A percentile compares a stretch with the other conserved stretches of the same genome.
Conservation (phyloP, 129 eudicot genomes). For the Cynara cardunculus region DNA sequence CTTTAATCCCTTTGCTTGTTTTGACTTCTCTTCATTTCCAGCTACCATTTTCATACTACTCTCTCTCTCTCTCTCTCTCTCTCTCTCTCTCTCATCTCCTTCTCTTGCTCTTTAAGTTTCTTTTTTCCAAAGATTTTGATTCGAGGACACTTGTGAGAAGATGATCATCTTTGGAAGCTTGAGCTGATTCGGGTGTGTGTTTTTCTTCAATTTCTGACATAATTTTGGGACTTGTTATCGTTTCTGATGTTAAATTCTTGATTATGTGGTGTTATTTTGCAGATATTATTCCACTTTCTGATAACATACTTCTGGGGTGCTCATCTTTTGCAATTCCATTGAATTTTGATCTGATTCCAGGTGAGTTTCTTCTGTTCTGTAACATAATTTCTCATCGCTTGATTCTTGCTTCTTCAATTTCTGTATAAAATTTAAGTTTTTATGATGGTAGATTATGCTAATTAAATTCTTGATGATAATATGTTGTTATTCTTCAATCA, state of each 20-base stretch:
- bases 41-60: constrained; percentile 19
- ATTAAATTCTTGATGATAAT: not conserved
- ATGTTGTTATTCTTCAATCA: not conserved
- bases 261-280: not conserved
- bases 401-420: not conserved
- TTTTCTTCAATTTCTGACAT: not conserved
- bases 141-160: not conserved
- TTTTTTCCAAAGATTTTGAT: not conserved
- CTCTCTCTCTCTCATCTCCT: constrained; percentile 7
- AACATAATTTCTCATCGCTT: not conserved
- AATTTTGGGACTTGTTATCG: not conserved
- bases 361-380: not conserved
- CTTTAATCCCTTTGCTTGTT: not conserved
- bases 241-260: not conserved
- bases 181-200: constrained; percentile 16
- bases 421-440: constrained; percentile 8
- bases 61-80: constrained; percentile 4
- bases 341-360: not conserved
- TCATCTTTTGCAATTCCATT: not conserved
- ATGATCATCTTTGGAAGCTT: not conserved
- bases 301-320: not conserved
- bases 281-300: constrained; percentile 5
- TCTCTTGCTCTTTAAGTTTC: not conserved
- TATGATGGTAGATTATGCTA: not conserved
- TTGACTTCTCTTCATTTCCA: constrained; percentile 27